Percentiles rank a stretch among this genome's conserved stretches.
Conservation (phyloP, 352 stramenopile genomes). For the Pythium brachiatum region DNA sequence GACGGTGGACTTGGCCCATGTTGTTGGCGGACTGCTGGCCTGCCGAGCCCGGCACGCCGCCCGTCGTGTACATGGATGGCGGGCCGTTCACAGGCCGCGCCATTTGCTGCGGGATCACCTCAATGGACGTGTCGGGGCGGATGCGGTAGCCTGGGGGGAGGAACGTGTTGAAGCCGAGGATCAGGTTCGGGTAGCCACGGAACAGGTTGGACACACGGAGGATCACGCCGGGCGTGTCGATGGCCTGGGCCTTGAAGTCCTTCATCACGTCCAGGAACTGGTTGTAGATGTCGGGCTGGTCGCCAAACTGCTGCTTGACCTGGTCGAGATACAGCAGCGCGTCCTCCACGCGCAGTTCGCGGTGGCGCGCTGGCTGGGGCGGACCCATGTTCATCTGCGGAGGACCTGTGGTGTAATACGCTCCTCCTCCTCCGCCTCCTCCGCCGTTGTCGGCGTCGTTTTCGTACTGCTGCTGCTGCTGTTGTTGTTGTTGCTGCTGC, state of each 20-base stretch:
- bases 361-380: constrained; percentile 42
- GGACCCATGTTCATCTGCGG: constrained; percentile 26
- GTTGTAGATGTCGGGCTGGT: constrained; percentile 99
- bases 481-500: constrained; percentile 38
- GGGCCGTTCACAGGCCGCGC: constrained; percentile 30
- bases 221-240: constrained; percentile 99
- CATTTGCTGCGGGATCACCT: constrained; percentile 72
- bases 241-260: constrained; percentile 98
- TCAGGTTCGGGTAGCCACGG: constrained; percentile 97
- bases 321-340: constrained; percentile 99
- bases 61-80: constrained; percentile 31
- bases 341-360: constrained; percentile 95
- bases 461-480: constrained; percentile 44
- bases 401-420: constrained; percentile 20
- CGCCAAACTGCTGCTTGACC: constrained; percentile 99
- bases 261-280: constrained; percentile 99
- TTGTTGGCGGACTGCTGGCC: constrained; percentile 32
- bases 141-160: constrained; percentile 93
- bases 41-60: constrained; percentile 4
- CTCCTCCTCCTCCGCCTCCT: constrained; percentile 7
- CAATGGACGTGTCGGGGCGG: constrained; percentile 77
- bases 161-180: constrained; percentile 99
- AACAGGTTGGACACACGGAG: constrained; percentile 98
- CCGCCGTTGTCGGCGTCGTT: constrained; percentile 36
- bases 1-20: constrained; percentile 47